Base-by-base conservation (phyloP, 345 rosid species). In the Pistacia atlantica region DNA sequence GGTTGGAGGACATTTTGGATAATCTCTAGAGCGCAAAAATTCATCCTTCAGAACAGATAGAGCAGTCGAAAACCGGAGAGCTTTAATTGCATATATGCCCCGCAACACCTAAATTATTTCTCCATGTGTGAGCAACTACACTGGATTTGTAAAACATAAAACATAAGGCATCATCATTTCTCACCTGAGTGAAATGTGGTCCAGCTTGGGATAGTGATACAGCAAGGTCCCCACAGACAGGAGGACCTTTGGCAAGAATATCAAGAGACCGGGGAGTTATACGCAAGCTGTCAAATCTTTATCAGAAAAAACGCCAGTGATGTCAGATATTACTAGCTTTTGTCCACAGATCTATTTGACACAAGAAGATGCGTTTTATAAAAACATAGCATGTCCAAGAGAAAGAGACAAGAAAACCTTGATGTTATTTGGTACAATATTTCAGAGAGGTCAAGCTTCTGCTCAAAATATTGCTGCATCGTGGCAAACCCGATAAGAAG, bases 401-500 rank as follows among this genome's bases (percentile, higher is more conserved):
- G 68, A 48, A 37, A 75, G 73, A 58, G 75, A 62, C 17, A 60
- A 79, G 58, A 61, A 70, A 75, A 92, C 99, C 97, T 92, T 81
- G 97, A 92, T 35, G 99, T 92, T 79, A 96, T 96, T 84, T 96
- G 99, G 84, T 93, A 96, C 14, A 96, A 82, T 79, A 89, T 86
- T 83, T 96, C 99, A 31, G 97, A 85, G 75, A 96, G 91, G 70
- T 93, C 97, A 71, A 93, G 90, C 85, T 92, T 92, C 90, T 93
- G 98, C 84, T 91, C 94, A 86, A 93, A 96, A 76, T 82, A 82
- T 81, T 89, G 98, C 80, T 93, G 99, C 99, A 93, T 96, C 45
- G 99, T 93, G 76, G 97, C 90, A 86, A 96, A 96, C 65, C 99
- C 99, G n/a, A 96, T 92, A 77, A 93, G 92, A 81, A 96, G 98